These are phyloP conservation scores for Marsdenia floribunda DNA, from an alignment of 257 asterid species.

Conservation along the genomic window DNA sequence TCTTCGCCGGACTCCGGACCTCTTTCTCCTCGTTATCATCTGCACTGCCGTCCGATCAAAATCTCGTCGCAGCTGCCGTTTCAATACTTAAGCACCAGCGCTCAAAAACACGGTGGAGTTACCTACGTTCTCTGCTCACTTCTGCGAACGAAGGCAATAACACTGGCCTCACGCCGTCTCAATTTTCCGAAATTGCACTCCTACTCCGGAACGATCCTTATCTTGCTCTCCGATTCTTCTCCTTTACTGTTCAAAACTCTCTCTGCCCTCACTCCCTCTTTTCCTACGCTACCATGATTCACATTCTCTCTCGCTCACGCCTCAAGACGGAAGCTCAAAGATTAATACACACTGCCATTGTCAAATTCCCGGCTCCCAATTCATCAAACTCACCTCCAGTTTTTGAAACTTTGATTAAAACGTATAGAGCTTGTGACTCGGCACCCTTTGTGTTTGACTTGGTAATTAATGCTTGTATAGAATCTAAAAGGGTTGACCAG, in stretches of 20 bases:
- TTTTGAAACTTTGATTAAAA: conserved; percentile 54
- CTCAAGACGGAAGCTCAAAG: conserved; percentile 44
- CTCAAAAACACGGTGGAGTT: conserved; percentile 83
- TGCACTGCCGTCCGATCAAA: conserved; percentile 26
- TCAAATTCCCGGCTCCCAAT: conserved; percentile 37
- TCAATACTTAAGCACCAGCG: conserved; percentile 86
- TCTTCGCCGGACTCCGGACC: conserved; percentile 10
- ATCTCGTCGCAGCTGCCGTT: conserved; percentile 53
- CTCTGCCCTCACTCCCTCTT: conserved; percentile 62
- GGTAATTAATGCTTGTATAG: conserved; percentile 58
- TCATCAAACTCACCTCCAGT: conserved; percentile 28
- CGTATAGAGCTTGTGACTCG: conserved; percentile 69
- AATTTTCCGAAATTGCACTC: conserved; percentile 53
- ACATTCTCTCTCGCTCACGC: conserved; percentile 69
- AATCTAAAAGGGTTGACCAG: conserved; percentile 56
- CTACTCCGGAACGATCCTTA: conserved; percentile 70
- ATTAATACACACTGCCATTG: conserved; percentile 53
- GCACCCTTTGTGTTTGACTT: conserved; percentile 90
- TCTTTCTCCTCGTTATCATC: conserved; percentile 32
- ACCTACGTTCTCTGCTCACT: conserved; percentile 64
- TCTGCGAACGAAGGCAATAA: conserved; percentile 12
- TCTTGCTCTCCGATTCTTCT: conserved; percentile 55
- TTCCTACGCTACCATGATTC: conserved; percentile 68
- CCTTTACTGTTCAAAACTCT: conserved; percentile 57
- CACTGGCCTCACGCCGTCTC: conserved; percentile 47